Conservation (phyloP, 2,329 filamentous ascomycete genomes). For the Penicillium occitanis region DNA sequence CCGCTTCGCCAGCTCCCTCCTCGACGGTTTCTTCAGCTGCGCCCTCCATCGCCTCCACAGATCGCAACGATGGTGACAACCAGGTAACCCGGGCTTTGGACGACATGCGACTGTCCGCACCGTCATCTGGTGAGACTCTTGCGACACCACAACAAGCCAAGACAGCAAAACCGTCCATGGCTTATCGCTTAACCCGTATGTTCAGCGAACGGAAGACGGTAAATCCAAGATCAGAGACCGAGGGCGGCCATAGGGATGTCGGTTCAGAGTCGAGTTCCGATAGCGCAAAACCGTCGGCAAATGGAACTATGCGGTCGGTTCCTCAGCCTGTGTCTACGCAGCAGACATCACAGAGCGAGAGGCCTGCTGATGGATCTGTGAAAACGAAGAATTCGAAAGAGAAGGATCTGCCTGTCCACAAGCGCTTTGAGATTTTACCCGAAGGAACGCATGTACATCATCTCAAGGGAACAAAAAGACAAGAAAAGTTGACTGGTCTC, state of each 20-base stretch:
- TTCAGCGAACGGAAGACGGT: slow-evolving; percentile 44
- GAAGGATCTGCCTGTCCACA: slow-evolving; percentile 35
- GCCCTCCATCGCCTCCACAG: slow-evolving; percentile 44
- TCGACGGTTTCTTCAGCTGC: slow-evolving; percentile 47
- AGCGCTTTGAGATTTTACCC: slow-evolving; percentile 58
- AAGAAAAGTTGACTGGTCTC: slow-evolving; percentile 93
- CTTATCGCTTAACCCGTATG: slow-evolving; percentile 48
- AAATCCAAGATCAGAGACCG: slow-evolving; percentile 22
- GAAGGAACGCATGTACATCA: slow-evolving; percentile 81
- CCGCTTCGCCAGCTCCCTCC: slow-evolving; percentile 32
- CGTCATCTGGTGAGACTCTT: slow-evolving; percentile 36
- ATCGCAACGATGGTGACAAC: slow-evolving; percentile 40
- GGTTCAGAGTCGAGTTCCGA: slow-evolving; percentile 41
- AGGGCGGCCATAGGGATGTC: slow-evolving; percentile 30
- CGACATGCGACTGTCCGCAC: slow-evolving; percentile 43
- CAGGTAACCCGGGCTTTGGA: slow-evolving; percentile 47
- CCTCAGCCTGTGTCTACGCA: slow-evolving; percentile 32
- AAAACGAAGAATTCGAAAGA: slow-evolving; percentile 38
- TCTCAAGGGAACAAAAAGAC: slow-evolving; percentile 82
- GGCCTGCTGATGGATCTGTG: slow-evolving; percentile 25
- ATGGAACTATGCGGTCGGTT: slow-evolving; percentile 33
- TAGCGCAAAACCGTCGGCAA: slow-evolving; percentile 34
- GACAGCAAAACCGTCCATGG: slow-evolving; percentile 44
- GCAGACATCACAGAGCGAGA: slow-evolving; percentile 35
- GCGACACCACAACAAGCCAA: slow-evolving; percentile 34